A percentile compares a stretch with the other conserved stretches of the same genome.
Evolutionary conservation across 805 yeast species (phyloP).

Genomic region (Candida sanyiensis): DNA sequence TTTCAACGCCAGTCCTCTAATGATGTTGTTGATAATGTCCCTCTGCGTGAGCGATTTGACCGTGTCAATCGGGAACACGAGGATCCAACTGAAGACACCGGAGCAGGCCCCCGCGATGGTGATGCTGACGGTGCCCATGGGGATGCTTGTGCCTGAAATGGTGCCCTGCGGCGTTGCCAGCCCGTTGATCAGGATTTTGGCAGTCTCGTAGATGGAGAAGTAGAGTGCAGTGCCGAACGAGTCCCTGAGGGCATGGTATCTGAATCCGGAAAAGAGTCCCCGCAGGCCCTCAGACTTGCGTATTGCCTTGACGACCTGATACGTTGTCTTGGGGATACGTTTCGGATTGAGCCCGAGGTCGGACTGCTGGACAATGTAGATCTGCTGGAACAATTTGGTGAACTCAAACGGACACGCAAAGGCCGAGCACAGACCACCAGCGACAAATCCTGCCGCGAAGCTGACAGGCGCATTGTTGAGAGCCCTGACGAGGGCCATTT

Average conservation of each 20-base stretch:
- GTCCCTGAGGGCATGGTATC: constrained; percentile 64
- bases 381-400: constrained; percentile 75
- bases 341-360: constrained; percentile 27
- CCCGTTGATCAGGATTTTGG: constrained; percentile 44
- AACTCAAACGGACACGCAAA: constrained; percentile 84
- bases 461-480: constrained; percentile 39
- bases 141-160: constrained; percentile 27
- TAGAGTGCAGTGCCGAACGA: constrained; percentile 66
- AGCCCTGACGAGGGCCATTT: constrained; percentile 16
- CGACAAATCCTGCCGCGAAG: constrained; percentile 33
- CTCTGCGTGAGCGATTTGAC: constrained; percentile 70
- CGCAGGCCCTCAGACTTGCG: constrained; percentile 50
- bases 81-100: constrained; percentile 69
- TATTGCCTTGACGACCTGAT: constrained; percentile 47
- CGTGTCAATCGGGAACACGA: constrained; percentile 78
- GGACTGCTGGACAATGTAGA: constrained; percentile 38
- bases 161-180: constrained; percentile 25
- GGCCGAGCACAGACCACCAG: constrained; percentile 54
- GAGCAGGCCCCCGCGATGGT: constrained; percentile 75
- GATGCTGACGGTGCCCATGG: constrained; percentile 38
- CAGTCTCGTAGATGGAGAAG: constrained; percentile 69
- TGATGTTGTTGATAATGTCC: constrained; percentile 64
- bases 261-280: constrained; percentile 71
- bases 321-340: constrained; percentile 32
- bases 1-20: constrained; percentile 45